Conservation (phyloP, 2,329 filamentous ascomycete species). For the Fusarium verticillioides region DNA sequence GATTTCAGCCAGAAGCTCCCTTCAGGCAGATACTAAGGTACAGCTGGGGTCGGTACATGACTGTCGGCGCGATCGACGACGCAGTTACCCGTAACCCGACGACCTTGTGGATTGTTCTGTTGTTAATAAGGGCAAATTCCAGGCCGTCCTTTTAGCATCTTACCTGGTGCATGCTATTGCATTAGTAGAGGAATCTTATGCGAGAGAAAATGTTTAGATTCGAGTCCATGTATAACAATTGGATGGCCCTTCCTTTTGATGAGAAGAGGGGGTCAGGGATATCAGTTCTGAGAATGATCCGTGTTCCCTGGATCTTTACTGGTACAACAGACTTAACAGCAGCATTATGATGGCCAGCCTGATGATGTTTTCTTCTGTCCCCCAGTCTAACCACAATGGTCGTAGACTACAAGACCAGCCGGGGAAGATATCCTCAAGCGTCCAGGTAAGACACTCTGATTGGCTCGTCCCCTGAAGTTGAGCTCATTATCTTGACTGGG, state of each 20-base stretch:
- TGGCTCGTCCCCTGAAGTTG: conserved; percentile 5
- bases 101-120: conserved; percentile 35
- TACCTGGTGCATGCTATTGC: conserved; percentile 14
- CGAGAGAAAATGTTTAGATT: background rate
- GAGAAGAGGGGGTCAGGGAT: conserved; percentile 9
- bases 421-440: conserved; percentile 32
- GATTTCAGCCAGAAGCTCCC: background rate
- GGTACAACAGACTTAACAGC: background rate
- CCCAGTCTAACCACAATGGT: conserved; percentile 6
- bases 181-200: conserved; percentile 8
- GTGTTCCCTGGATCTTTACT: conserved; percentile 23
- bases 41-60: background rate
- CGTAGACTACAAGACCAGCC: background rate
- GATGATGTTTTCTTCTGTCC: conserved; percentile 3
- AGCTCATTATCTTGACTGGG: conserved; percentile 5
- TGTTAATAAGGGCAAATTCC: conserved; percentile 3
- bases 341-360: conserved; percentile 1
- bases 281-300: conserved; percentile 1
- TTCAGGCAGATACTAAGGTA: background rate
- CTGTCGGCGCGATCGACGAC: conserved; percentile 25
- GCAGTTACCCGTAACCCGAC: conserved; percentile 32
- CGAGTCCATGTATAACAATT: conserved; percentile 39
- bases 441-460: conserved; percentile 16
- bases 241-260: conserved; percentile 14
- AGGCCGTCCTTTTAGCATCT: conserved; percentile 2